A percentile compares a stretch with the other conserved stretches of the same genome.
Evolutionary conservation across 108 stramenopile genomes (phyloP).

Genomic region (Skeletonema tropicum): DNA sequence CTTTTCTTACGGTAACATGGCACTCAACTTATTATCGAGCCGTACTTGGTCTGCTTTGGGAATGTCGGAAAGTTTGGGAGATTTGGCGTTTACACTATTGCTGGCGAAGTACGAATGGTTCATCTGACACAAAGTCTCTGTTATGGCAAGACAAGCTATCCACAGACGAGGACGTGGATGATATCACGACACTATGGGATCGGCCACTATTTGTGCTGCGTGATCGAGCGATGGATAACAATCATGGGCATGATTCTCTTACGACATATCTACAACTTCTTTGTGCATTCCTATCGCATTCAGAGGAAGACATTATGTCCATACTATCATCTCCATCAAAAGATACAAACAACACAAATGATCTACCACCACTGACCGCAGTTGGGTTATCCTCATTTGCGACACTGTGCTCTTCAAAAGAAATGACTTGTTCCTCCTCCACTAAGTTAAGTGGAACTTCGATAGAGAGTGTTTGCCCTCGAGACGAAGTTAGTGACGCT

Average conservation of each 20-base stretch:
- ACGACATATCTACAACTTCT: slow-evolving; percentile 45
- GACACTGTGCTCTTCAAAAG: slow-evolving; percentile 37
- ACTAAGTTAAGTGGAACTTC: slow-evolving; percentile 32
- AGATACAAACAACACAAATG: slow-evolving; percentile 1
- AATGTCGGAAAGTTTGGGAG: slow-evolving; percentile 45
- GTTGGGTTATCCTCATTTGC: slow-evolving; percentile 40
- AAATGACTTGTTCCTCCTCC: slow-evolving; percentile 36
- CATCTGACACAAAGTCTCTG: background rate
- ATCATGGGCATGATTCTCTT: slow-evolving; percentile 41
- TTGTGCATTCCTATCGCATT: slow-evolving; percentile 42
- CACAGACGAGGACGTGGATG: slow-evolving; percentile 9
- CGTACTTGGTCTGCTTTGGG: slow-evolving; percentile 39
- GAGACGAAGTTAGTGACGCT: slow-evolving; percentile 42
- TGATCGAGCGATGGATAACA: slow-evolving; percentile 50
- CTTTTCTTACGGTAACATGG: slow-evolving; percentile 34
- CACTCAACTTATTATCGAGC: slow-evolving; percentile 29
- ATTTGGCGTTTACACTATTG: slow-evolving; percentile 44
- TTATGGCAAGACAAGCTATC: background rate
- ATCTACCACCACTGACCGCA: slow-evolving; percentile 21
- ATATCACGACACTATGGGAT: slow-evolving; percentile 48
- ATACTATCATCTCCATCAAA: slow-evolving; percentile 22
- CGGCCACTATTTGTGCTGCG: slow-evolving; percentile 41
- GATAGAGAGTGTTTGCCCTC: slow-evolving; percentile 41
- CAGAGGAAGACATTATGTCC: slow-evolving; percentile 33
- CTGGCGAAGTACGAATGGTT: slow-evolving; percentile 26